Evolutionary conservation across 129 eudicot genomes (phyloP), one percentile per base, ranked within the genome.

Genomic region (Scalesia atractyloides): DNA sequence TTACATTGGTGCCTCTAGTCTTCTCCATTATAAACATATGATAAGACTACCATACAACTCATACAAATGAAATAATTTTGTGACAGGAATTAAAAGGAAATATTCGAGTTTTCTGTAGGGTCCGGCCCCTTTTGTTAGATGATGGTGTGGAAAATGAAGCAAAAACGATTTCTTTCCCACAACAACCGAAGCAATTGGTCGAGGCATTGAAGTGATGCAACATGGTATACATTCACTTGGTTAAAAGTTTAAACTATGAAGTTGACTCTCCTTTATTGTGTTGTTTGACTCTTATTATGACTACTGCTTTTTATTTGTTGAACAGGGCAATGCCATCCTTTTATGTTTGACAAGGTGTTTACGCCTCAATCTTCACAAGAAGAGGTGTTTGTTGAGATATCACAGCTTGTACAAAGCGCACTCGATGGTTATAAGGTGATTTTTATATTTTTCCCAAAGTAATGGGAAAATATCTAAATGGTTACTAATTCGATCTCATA

Each of bases 331-430:
- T 86, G 67, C 13, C 88, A 81, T 74, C 84, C 96, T 46, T 95
- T 90, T 76, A 88, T 91, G 67, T 95, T 86, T 76, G 97, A 95
- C 80, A 95, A 88, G 85, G 99, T 95, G 30, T 95, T 95, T 76
- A 82, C 69, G 74, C 96, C 96, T 48, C 91, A 91, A 36, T 88
- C 93, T 56, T 84, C 97, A 41, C 97, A 95, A 82, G 87, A 88
- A 70, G 88, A 86, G 61, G 97, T 95, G 70, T 95, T 95, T 80
- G 91, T 74, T 46, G 99, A 95, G 69, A 83, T 95, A 74, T 88
- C 99, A 50, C 97, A 95, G 79, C 92, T 95, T 79, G 96, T 95
- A 6, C 99, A 95, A 68, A 95, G 99, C 80, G 99, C 99, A 19
- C 94, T 95, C 6, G 99, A 95, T 82, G 99, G 97, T 26, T 95